Evolutionary conservation across 2,329 filamentous ascomycete genomes (phyloP).

Genomic region (Fusarium nodosum): DNA sequence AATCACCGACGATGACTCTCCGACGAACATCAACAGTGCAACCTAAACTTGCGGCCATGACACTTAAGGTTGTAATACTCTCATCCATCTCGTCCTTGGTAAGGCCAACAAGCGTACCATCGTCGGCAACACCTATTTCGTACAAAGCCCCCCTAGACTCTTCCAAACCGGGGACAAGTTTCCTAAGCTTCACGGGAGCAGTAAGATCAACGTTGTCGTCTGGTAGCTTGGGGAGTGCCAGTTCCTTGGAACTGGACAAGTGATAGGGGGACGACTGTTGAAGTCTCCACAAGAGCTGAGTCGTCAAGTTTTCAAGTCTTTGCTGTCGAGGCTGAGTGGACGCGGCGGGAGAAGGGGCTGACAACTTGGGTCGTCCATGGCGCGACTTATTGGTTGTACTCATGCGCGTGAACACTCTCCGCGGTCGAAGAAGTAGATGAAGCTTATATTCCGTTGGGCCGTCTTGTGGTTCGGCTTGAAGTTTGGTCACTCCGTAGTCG

Average conservation of each 20-base stretch:
- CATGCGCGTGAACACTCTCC: conserved; percentile 78
- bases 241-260: conserved; percentile 79
- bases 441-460: conserved; percentile 98
- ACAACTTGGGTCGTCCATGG: conserved; percentile 36
- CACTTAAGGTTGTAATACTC: conserved; percentile 84
- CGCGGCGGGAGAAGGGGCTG: conserved; percentile 55
- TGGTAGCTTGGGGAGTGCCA: conserved; percentile 81
- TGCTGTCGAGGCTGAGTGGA: conserved; percentile 82
- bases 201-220: conserved; percentile 68
- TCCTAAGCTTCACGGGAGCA: conserved; percentile 63
- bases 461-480: conserved; percentile 92
- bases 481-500: conserved; percentile 77
- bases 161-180: conserved; percentile 83
- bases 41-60: conserved; percentile 93
- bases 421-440: conserved; percentile 84
- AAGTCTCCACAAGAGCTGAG: conserved; percentile 92
- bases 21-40: conserved; percentile 86
- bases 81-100: conserved; percentile 93
- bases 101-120: conserved; percentile 90
- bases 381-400: conserved; percentile 65
- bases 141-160: conserved; percentile 95
- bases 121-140: conserved; percentile 95
- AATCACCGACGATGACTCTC: conserved; percentile 86
- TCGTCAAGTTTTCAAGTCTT: conserved; percentile 90
- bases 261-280: conserved; percentile 96